Evolutionary conservation across 805 yeast species (phyloP).

Genomic region (Saturnispora zaruensis): DNA sequence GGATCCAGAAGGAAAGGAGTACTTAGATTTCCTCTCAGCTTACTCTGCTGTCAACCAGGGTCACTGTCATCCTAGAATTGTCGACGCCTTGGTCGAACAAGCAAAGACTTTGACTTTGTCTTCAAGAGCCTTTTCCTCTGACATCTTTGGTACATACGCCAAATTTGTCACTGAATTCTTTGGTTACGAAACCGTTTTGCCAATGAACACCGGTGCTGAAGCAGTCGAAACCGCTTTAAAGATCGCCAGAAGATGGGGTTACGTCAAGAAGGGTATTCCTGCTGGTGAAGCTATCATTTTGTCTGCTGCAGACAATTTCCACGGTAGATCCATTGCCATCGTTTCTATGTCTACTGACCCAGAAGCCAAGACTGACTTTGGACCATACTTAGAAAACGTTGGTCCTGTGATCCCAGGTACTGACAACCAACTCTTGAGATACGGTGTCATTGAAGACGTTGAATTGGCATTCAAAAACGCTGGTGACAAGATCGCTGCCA

Average conservation of each 20-base stretch:
- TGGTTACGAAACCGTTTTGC: conserved; percentile 85
- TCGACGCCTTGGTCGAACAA: conserved; percentile 78
- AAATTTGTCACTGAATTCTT: conserved; percentile 83
- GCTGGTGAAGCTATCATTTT: conserved; percentile 78
- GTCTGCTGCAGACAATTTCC: conserved; percentile 87
- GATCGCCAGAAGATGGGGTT: conserved; percentile 97
- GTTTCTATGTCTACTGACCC: conserved; percentile 90
- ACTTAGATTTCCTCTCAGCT: conserved; percentile 86
- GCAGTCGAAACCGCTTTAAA: conserved; percentile 95
- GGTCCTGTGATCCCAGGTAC: conserved; percentile 82
- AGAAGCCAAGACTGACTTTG: conserved; percentile 80
- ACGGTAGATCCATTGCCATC: conserved; percentile 92
- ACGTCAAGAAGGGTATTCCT: conserved; percentile 75
- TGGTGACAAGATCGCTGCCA: conserved; percentile 86
- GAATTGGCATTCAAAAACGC: conserved; percentile 72
- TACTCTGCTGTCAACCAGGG: conserved; percentile 98
- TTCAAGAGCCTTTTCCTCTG: conserved; percentile 79
- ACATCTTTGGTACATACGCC: conserved; percentile 79
- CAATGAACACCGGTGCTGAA: conserved; percentile 99
- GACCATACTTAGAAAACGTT: conserved; percentile 78
- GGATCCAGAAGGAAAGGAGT: conserved; percentile 97
- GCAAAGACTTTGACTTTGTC: conserved; percentile 77
- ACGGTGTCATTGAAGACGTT: conserved; percentile 80
- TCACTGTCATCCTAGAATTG: conserved; percentile 92
- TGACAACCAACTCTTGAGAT: conserved; percentile 50